A percentile compares a stretch with the other conserved stretches of the same genome.
Conservation (phyloP, 1,284 basidiomycete species). For the Somion occarium region DNA sequence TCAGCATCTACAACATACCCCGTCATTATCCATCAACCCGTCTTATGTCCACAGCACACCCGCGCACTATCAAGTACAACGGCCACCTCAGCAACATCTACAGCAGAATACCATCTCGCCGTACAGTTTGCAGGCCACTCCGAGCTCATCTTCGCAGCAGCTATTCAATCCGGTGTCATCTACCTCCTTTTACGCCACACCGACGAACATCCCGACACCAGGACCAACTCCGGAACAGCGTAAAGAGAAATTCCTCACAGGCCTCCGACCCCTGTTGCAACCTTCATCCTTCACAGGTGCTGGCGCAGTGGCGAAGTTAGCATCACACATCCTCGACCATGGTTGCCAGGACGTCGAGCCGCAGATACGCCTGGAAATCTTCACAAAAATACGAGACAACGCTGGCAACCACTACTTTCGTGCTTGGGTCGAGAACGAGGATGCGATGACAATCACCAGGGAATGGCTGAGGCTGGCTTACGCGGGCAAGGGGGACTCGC, state of each 20-base stretch:
- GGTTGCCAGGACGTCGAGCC: slow-evolving; percentile 60
- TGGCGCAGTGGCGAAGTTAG: slow-evolving; percentile 54
- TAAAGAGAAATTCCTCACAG: slow-evolving; percentile 44
- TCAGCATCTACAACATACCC: slow-evolving; percentile 32
- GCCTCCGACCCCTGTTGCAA: slow-evolving; percentile 49
- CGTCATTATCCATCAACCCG: slow-evolving; percentile 27
- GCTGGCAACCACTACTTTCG: slow-evolving; percentile 81
- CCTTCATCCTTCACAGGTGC: slow-evolving; percentile 62
- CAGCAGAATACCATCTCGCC: slow-evolving; percentile 61
- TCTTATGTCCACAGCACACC: slow-evolving; percentile 28
- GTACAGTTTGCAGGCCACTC: slow-evolving; percentile 56
- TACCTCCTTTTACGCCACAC: slow-evolving; percentile 31
- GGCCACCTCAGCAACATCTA: slow-evolving; percentile 24
- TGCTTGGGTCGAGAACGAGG: slow-evolving; percentile 70
- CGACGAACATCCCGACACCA: slow-evolving; percentile 19
- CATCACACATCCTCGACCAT: slow-evolving; percentile 50
- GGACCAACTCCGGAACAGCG: slow-evolving; percentile 24
- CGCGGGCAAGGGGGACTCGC: slow-evolving; percentile 47
- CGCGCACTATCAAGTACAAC: slow-evolving; percentile 28
- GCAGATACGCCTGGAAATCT: slow-evolving; percentile 55
- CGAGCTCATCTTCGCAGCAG: slow-evolving; percentile 30
- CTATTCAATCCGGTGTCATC: slow-evolving; percentile 28
- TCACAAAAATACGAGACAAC: slow-evolving; percentile 74
- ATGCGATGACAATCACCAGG: slow-evolving; percentile 69
- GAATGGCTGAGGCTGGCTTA: slow-evolving; percentile 74